phyloP scores from a whole-genome alignment of 257 asterid genomes.

The Scutellaria minor region DNA sequence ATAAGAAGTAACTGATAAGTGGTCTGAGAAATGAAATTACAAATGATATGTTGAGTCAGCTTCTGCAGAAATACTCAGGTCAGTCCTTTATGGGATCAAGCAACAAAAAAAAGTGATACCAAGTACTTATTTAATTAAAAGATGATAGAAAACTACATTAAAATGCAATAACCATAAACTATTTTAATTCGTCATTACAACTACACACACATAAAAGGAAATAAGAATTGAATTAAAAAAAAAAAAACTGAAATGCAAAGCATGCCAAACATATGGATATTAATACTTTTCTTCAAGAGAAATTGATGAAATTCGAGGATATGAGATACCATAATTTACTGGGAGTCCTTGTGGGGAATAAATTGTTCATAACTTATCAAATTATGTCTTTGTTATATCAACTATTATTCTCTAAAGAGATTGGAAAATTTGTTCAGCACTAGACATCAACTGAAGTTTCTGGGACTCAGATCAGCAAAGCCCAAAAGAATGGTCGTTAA shows the following conservation, averaged over 20 bases:
- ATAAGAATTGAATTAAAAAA: not conserved
- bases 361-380: not conserved
- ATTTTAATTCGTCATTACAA: not conserved
- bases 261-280: not conserved
- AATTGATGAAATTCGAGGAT: not conserved
- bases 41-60: not conserved
- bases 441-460: not conserved
- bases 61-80: not conserved
- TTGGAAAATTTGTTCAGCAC: not conserved
- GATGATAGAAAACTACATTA: conserved; percentile 4
- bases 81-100: conserved; percentile 9
- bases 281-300: not conserved
- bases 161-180: not conserved
- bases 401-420: not conserved
- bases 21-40: not conserved
- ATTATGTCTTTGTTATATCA: not conserved
- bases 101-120: not conserved
- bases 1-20: conserved; percentile 43
- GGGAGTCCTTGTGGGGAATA: not conserved
- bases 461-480: no score
- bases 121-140: conserved; percentile 2
- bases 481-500: not conserved
- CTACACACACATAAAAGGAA: not conserved
- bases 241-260: not conserved
- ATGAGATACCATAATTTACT: not conserved